Conservation (phyloP, 2,329 filamentous ascomycete genomes). For the Colletotrichum paranaense region DNA sequence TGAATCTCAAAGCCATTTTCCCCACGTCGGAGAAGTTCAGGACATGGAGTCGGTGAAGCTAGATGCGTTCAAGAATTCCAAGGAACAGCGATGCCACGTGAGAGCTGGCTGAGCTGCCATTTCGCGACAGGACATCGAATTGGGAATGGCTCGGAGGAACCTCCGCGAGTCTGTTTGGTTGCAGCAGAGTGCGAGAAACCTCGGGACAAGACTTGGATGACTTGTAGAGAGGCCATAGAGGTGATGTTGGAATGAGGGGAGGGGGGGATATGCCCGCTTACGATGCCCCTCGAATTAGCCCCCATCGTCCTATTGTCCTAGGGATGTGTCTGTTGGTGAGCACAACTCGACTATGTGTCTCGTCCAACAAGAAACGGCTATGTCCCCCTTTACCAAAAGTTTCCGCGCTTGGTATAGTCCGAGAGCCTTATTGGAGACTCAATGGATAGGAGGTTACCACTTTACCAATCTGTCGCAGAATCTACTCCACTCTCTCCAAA, state of each 20-base stretch:
- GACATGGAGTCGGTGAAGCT: neutral
- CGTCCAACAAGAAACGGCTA: neutral
- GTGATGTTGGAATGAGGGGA: neutral
- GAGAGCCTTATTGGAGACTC: neutral
- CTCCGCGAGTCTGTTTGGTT: neutral
- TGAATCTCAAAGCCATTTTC: conserved; percentile 8
- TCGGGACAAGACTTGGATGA: conserved; percentile 17
- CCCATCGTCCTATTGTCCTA: neutral
- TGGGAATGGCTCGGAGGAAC: conserved; percentile 16
- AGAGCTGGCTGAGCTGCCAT: conserved; percentile 10
- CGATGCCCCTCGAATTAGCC: neutral
- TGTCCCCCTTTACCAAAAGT: neutral
- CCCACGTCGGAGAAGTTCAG: neutral
- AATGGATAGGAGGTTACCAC: neutral
- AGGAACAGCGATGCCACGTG: conserved; percentile 12
- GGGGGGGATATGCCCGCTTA: conserved; percentile 1
- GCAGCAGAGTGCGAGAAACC: neutral
- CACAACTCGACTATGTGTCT: neutral
- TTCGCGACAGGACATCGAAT: conserved; percentile 25
- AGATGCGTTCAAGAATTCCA: neutral
- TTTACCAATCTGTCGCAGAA: neutral
- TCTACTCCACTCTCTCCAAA: neutral
- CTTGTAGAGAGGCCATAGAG: neutral
- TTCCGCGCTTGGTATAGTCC: neutral
- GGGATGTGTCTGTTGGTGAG: neutral